Evolutionary conservation across 1,139 yeast species (phyloP), one percentile per base, ranked within the genome.

Genomic region (Pneumocystis sp.): DNA sequence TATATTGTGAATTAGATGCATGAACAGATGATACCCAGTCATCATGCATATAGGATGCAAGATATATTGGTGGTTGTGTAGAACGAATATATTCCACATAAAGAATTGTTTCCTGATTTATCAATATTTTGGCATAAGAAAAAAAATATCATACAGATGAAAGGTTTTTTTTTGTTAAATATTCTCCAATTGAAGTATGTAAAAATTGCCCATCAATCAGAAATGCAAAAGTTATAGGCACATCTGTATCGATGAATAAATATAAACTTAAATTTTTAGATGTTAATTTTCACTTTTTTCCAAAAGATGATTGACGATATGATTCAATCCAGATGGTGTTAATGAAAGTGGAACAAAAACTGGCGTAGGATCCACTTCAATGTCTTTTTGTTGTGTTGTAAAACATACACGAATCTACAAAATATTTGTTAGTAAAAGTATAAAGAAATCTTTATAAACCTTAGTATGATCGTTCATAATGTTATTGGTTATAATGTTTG

Each of bases 21-120:
- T 84, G 84, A 61, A 91, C 81, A 0, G 95, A 82, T 10, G 96
- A 87, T 44, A 95, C 84, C 99, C 99, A 93, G 76, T 93, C 99
- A 70, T 91, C 96, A 73, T 91, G 91, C 72, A 86, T 83, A 76
- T 86, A 93, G 63, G 96, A 86, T 12, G 96, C 90, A 69, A 90
- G 79, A 73, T 84, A 91, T 59, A 93, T 85, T 17, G 99, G 99
- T 29, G 98, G 98, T 67, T 91, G 81, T 61, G 91, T 88, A 0
- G 96, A 91, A 70, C 96, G 82, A 21, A 96, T 89, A 76, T 93
- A 93, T 74, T 93, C 98, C 66, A 93, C 78, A 45, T 85, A 85
- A 68, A 93, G 76, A 66, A 86, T 83, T 0, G 89, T 83, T 80
- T 93, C 99, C 63, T 50, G 12, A 3, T 3, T 25, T 50, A 50